phyloP scores from a whole-genome alignment of 2,329 filamentous ascomycete species.

The Arthrobotrys musiformis region DNA sequence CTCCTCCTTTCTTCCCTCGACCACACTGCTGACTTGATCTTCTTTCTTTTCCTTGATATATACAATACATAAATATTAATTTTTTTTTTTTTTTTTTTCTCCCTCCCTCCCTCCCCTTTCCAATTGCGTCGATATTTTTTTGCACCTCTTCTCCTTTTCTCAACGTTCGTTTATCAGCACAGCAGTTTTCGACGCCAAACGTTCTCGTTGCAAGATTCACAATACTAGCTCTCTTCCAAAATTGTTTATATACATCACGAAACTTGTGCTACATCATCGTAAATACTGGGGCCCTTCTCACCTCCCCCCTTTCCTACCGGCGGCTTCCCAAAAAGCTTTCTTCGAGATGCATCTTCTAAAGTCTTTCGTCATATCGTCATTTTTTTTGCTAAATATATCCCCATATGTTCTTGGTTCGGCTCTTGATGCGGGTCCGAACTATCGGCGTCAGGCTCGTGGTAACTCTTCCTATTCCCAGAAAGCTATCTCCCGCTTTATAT shows the following conservation, averaged over 20 bases:
- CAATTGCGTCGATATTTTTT: background rate
- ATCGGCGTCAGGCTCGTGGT: conserved; percentile 36
- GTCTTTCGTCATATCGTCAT: conserved; percentile 30
- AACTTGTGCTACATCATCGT: background rate
- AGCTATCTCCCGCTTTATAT: background rate
- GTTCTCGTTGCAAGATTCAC: background rate
- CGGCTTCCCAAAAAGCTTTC: background rate
- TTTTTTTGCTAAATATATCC: conserved; percentile 25
- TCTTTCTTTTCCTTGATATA: background rate
- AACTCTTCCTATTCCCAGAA: background rate
- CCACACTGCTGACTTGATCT: background rate
- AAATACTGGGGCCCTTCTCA: too few relatives aligned
- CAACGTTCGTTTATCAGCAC: background rate
- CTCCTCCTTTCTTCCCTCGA: background rate
- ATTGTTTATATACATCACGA: background rate
- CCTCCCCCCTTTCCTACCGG: background rate
- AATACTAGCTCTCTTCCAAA: background rate
- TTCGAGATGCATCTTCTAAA: conserved; percentile 24
- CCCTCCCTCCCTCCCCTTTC: background rate
- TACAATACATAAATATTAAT: too few relatives aligned
- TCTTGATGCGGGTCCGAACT: background rate
- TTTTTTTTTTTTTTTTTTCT: background rate
- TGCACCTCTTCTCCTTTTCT: conserved; percentile 4
- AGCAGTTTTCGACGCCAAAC: background rate
- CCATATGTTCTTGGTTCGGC: conserved; percentile 4